Evolutionary conservation across 805 yeast species (phyloP).

Genomic region (Suhomyces prunicola): DNA sequence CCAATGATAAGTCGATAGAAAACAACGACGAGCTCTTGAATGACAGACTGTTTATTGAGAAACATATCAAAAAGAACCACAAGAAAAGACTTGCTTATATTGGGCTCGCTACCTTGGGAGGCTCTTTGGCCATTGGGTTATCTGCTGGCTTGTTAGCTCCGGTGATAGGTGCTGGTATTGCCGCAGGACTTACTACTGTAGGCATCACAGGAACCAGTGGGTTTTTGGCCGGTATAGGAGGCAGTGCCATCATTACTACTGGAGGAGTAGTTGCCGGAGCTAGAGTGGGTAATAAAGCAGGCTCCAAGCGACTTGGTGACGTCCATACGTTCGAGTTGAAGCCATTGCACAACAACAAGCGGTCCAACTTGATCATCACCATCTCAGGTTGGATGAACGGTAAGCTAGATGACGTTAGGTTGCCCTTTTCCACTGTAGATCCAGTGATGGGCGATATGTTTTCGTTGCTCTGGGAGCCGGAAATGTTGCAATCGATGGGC

Average conservation of each 20-base stretch:
- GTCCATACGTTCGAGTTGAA: slow-evolving; percentile 92
- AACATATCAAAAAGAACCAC: slow-evolving; percentile 63
- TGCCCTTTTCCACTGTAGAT: slow-evolving; percentile 94
- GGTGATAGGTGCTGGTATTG: slow-evolving; percentile 96
- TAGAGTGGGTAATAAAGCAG: slow-evolving; percentile 79
- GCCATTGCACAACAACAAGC: slow-evolving; percentile 86
- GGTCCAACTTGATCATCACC: slow-evolving; percentile 83
- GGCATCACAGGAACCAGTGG: slow-evolving; percentile 94
- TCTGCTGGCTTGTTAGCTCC: slow-evolving; percentile 97
- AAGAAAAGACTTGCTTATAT: slow-evolving; percentile 76
- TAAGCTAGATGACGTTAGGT: slow-evolving; percentile 88
- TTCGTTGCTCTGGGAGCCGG: slow-evolving; percentile 96
- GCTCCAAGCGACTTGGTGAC: slow-evolving; percentile 82
- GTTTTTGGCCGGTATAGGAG: slow-evolving; percentile 94
- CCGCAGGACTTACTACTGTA: slow-evolving; percentile 92
- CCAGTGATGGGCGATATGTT: slow-evolving; percentile 97
- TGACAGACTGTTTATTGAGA: slow-evolving; percentile 72
- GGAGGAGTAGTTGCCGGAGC: slow-evolving; percentile 93
- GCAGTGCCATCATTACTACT: slow-evolving; percentile 89
- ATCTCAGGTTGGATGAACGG: slow-evolving; percentile 98
- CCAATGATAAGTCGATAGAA: slow-evolving; percentile 48
- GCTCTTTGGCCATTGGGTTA: slow-evolving; percentile 88
- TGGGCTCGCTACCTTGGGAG: slow-evolving; percentile 95
- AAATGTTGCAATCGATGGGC: slow-evolving; percentile 92
- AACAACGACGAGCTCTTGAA: slow-evolving; percentile 69